phyloP scores from a whole-genome alignment of 2,329 filamentous ascomycete genomes.

The Waltergamsia citrina region DNA sequence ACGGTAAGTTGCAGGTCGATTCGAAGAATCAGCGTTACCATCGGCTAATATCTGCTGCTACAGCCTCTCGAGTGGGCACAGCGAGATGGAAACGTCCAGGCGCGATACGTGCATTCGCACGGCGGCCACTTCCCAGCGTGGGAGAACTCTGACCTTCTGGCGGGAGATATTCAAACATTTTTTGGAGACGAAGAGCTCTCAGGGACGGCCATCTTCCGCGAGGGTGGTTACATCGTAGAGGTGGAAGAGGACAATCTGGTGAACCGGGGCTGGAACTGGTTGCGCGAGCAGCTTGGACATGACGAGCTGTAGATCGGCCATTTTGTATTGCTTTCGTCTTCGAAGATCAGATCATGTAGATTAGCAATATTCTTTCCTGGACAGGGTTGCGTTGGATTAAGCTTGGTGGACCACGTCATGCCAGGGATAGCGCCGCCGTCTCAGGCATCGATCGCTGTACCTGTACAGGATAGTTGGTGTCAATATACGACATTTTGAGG shows the following conservation, averaged over 20 bases:
- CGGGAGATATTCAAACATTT: slow-evolving; percentile 9
- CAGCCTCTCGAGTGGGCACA: slow-evolving; percentile 3
- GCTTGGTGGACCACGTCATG: too few species aligned
- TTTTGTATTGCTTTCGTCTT: too few species aligned
- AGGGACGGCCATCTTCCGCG: neutral
- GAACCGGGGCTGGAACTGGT: neutral
- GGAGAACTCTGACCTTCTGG: neutral
- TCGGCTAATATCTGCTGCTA: neutral
- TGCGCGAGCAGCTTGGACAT: neutral
- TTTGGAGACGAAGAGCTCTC: slow-evolving; percentile 3
- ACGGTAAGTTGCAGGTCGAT: neutral
- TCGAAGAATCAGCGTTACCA: neutral
- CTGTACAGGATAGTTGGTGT: too few species aligned
- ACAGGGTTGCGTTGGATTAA: too few species aligned
- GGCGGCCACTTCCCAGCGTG: slow-evolving; percentile 2
- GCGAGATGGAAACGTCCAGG: slow-evolving; percentile 1
- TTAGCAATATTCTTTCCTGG: too few species aligned
- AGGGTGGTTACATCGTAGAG: neutral
- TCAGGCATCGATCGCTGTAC: too few species aligned
- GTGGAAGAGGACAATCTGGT: neutral
- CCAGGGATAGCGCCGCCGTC: too few species aligned
- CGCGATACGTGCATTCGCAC: neutral
- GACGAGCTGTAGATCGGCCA: too few species aligned
- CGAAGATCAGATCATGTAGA: too few species aligned
- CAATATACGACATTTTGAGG: too few species aligned